phyloP scores from a whole-genome alignment of 2,329 filamentous ascomycete genomes.

The Clarireedia homoeocarpa region DNA sequence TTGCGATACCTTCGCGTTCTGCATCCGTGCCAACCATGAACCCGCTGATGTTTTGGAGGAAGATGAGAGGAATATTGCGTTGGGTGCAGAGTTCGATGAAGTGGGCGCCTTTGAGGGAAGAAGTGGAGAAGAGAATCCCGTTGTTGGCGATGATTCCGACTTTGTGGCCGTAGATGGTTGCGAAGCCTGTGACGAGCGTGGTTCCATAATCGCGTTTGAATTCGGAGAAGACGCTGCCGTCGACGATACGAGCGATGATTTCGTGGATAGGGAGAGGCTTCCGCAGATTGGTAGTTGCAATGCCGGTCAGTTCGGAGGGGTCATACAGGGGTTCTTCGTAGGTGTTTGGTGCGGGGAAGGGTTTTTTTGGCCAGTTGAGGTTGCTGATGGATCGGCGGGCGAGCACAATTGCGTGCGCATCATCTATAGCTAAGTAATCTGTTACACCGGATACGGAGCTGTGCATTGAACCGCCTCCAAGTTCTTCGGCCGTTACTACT shows the following conservation, averaged over 20 bases:
- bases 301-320: constrained; percentile 72
- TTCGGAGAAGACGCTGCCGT: constrained; percentile 82
- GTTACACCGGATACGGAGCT: constrained; percentile 87
- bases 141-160: constrained; percentile 96
- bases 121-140: constrained; percentile 86
- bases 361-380: constrained; percentile 70
- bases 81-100: constrained; percentile 94
- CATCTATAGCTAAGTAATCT: constrained; percentile 90
- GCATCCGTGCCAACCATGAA: constrained; percentile 97
- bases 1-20: constrained; percentile 91
- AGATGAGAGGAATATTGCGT: constrained; percentile 81
- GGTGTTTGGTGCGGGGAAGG: constrained; percentile 33
- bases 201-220: constrained; percentile 90
- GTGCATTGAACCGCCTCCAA: constrained; percentile 86
- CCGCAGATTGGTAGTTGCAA: constrained; percentile 84
- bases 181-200: constrained; percentile 88
- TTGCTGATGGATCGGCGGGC: constrained; percentile 79
- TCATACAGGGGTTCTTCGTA: constrained; percentile 75
- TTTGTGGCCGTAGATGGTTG: constrained; percentile 77
- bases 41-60: constrained; percentile 92
- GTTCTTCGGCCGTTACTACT: constrained; percentile 79
- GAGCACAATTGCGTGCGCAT: constrained; percentile 82
- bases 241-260: constrained; percentile 86
- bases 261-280: constrained; percentile 81
- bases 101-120: constrained; percentile 87